Percentiles rank a stretch among this genome's conserved stretches.
Evolutionary conservation across 2,329 filamentous ascomycete genomes (phyloP).

Genomic region (Penicillium sp.): DNA sequence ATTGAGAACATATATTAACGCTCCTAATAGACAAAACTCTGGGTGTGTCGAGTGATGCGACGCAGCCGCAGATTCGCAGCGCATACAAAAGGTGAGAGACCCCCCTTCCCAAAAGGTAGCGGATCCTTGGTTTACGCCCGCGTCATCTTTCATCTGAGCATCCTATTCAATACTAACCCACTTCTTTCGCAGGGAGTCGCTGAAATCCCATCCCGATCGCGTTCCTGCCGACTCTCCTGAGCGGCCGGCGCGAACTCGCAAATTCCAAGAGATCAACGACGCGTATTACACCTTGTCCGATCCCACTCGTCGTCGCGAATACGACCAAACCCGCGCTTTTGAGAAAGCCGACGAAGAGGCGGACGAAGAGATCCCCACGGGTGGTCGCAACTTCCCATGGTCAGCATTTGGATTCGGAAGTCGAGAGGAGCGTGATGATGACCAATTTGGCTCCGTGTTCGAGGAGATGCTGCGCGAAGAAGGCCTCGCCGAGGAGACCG

Average conservation of each 20-base stretch:
- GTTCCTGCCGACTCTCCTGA: conserved; percentile 80
- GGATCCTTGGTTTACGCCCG: no score
- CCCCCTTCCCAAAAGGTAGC: background rate
- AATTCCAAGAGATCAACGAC: conserved; percentile 88
- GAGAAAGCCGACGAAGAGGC: conserved; percentile 40
- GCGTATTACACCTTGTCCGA: conserved; percentile 91
- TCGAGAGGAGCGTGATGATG: conserved; percentile 45
- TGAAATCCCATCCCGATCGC: conserved; percentile 91
- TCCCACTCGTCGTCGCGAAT: conserved; percentile 67
- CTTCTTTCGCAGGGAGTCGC: conserved; percentile 58
- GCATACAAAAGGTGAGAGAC: conserved; percentile 75
- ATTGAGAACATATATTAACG: conserved; percentile 3
- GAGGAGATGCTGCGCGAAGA: conserved; percentile 87
- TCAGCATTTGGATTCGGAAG: conserved; percentile 59
- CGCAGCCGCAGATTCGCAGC: conserved; percentile 76
- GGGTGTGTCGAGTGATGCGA: conserved; percentile 66
- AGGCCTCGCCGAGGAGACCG: conserved; percentile 67
- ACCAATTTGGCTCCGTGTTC: conserved; percentile 83
- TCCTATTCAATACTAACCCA: background rate
- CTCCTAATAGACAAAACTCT: conserved; percentile 60
- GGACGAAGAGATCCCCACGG: conserved; percentile 48
- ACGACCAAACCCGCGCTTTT: conserved; percentile 64
- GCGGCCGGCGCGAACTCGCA: conserved; percentile 70
- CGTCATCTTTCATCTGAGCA: no score
- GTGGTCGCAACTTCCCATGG: conserved; percentile 64